Percentiles rank a stretch among this genome's conserved stretches.
These are phyloP conservation scores for Abrus pulchellus DNA, from an alignment of 306 rosid genomes.

Conservation along the genomic window DNA sequence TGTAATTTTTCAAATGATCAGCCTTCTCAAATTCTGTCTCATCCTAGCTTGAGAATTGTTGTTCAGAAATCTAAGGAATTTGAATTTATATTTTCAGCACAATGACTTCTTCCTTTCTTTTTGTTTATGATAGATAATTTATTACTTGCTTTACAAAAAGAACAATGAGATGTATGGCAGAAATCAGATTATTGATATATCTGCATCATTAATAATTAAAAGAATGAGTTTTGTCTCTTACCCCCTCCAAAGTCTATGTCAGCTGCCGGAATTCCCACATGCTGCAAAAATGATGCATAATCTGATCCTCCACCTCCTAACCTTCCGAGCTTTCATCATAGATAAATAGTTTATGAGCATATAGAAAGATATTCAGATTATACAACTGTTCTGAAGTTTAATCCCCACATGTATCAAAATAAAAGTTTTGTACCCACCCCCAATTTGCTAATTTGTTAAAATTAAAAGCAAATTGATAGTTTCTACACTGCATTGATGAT, in stretches of 20 bases:
- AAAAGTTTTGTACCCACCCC: neutral
- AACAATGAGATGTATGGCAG: neutral
- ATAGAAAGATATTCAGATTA: slow-evolving; percentile 30
- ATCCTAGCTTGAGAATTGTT: neutral
- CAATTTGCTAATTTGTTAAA: neutral
- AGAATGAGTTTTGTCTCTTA: slow-evolving; percentile 33
- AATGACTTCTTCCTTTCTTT: slow-evolving; percentile 4
- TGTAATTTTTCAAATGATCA: neutral
- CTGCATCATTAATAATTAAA: slow-evolving; percentile 25
- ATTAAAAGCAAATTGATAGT: slow-evolving; percentile 5
- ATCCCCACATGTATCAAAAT: neutral
- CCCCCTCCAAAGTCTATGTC: slow-evolving; percentile 66
- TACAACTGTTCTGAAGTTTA: slow-evolving; percentile 18
- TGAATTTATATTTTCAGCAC: neutral
- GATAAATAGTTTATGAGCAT: slow-evolving; percentile 29
- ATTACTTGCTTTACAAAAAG: slow-evolving; percentile 14
- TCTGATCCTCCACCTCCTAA: slow-evolving; percentile 80
- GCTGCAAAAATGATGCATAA: slow-evolving; percentile 73
- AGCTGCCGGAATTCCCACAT: slow-evolving; percentile 79
- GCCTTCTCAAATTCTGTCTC: neutral
- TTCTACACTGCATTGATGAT: slow-evolving; percentile 8
- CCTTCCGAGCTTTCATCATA: slow-evolving; percentile 61
- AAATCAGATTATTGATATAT: neutral
- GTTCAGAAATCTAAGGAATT: neutral
- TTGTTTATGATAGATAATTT: neutral